Evolutionary conservation across 805 yeast species (phyloP).

Genomic region (Ogataea naganishii): DNA sequence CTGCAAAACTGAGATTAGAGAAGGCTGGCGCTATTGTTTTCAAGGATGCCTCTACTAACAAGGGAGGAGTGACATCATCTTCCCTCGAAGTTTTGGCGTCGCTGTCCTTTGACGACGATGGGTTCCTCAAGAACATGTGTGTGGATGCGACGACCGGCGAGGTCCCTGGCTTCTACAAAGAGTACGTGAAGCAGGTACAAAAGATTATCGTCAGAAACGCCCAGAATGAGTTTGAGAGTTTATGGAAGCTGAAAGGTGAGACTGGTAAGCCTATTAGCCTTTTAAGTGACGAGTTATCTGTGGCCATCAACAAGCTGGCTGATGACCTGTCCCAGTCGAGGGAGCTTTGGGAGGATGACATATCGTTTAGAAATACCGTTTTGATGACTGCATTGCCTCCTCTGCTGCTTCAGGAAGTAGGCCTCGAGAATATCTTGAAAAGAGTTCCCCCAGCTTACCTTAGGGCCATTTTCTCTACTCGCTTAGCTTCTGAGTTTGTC

Average conservation of each 20-base stretch:
- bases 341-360: constrained; percentile 80
- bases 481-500: constrained; percentile 76
- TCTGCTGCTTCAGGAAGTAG: constrained; percentile 53
- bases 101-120: constrained; percentile 78
- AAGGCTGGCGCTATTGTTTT: constrained; percentile 78
- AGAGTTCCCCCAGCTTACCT: constrained; percentile 86
- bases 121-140: constrained; percentile 75
- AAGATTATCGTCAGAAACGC: constrained; percentile 70
- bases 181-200: constrained; percentile 84
- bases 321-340: constrained; percentile 77
- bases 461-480: constrained; percentile 82
- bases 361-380: constrained; percentile 65
- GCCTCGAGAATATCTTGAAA: constrained; percentile 55
- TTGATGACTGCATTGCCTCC: constrained; percentile 72
- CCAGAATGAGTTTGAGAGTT: constrained; percentile 70
- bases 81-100: constrained; percentile 94
- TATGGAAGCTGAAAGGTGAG: constrained; percentile 67
- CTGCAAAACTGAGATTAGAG: constrained; percentile 83
- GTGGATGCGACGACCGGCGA: constrained; percentile 41
- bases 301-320: constrained; percentile 74
- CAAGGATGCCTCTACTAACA: constrained; percentile 95
- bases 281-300: constrained; percentile 76
- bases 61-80: constrained; percentile 98
- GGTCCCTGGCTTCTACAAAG: constrained; percentile 67
- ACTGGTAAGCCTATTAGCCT: constrained; percentile 58